Percentiles rank a stretch among this genome's conserved stretches.
phyloP scores from a whole-genome alignment of 495 filamentous ascomycete genomes.

The Penicillium atrosanguineum region DNA sequence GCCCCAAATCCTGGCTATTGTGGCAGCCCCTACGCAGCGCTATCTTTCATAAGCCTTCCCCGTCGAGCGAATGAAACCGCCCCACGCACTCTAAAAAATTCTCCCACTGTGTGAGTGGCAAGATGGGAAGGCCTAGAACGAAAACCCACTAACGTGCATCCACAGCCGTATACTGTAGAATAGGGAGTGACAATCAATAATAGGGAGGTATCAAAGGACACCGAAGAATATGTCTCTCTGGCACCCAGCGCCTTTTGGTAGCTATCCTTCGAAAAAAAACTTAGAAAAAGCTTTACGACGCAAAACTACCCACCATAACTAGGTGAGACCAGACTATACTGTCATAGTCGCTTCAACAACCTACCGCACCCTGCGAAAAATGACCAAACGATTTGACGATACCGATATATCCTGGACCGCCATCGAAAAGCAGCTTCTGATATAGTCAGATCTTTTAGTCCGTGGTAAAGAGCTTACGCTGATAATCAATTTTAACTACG shows the following conservation, averaged over 20 bases:
- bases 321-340: constrained; percentile 2
- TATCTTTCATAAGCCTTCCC: constrained; percentile 6
- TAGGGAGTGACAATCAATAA: too few relatives aligned
- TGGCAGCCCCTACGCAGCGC: constrained; percentile 4
- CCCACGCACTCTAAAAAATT: too few relatives aligned
- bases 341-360: constrained; percentile 6
- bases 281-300: too few relatives aligned
- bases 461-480: constrained; percentile 16
- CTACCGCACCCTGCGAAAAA: constrained; percentile 12
- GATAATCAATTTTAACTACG: constrained; percentile 16
- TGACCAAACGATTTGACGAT: constrained; percentile 19
- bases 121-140: too few relatives aligned
- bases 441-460: constrained; percentile 11
- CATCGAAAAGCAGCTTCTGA: constrained; percentile 19
- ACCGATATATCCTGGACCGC: constrained; percentile 13
- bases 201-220: too few relatives aligned
- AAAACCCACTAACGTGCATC: too few relatives aligned
- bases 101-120: too few relatives aligned
- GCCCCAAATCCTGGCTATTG: constrained; percentile 4
- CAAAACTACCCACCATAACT: not conserved
- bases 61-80: too few relatives aligned
- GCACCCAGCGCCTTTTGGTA: too few relatives aligned
- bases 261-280: too few relatives aligned
- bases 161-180: too few relatives aligned
- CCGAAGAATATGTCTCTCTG: not conserved